Base-by-base conservation (phyloP, 2,329 filamentous ascomycete genomes). In the Coniella vitis region DNA sequence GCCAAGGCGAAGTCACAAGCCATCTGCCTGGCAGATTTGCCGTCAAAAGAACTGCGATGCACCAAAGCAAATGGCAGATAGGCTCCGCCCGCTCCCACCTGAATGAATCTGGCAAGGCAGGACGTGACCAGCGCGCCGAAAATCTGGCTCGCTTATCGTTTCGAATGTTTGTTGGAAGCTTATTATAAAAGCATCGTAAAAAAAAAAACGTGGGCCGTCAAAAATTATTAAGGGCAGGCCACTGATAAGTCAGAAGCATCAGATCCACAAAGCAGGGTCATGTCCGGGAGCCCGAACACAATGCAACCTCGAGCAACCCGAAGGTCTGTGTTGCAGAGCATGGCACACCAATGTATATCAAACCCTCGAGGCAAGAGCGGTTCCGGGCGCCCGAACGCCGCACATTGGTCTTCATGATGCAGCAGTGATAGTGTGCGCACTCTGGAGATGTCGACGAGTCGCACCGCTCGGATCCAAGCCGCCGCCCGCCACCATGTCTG, bases 221-320 rank as follows among this genome's bases (percentile, higher is more conserved):
- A 32, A 12, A 21, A 3, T 34, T 21, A 5, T 29, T 9, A 17
- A 39, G 10, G 7, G 21, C 12, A 42, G 40, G 17, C 36, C 36
- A 16, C n/a, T 29, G 17, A 22, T 38, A 14, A n/a, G 19, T 25
- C 16, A 21, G 21, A 37, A 10, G 43, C 20, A 9, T 35, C 21
- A 13, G 25, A 10, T 25, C 21, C 31, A 29, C 43, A 45, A 25
- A 21, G 34, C 20, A 34, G n/a, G 34, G 20, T 14, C 5, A 25
- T 16, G n/a, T 37, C 43, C 34, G 20, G 35, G 17, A 29, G 21
- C 32, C 43, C 10, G 35, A 20, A n/a, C 20, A 34, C 43, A 25
- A 45, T 38, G 43, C 43, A 37, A 29, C 43, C 20, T 45, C 21
- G 43, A 45, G 25, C 34, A 34, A 37, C 35, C 34, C 35, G 43